These are phyloP conservation scores for Eucalyptus viminalis DNA, from an alignment of 345 rosid genomes.

Conservation along the genomic window DNA sequence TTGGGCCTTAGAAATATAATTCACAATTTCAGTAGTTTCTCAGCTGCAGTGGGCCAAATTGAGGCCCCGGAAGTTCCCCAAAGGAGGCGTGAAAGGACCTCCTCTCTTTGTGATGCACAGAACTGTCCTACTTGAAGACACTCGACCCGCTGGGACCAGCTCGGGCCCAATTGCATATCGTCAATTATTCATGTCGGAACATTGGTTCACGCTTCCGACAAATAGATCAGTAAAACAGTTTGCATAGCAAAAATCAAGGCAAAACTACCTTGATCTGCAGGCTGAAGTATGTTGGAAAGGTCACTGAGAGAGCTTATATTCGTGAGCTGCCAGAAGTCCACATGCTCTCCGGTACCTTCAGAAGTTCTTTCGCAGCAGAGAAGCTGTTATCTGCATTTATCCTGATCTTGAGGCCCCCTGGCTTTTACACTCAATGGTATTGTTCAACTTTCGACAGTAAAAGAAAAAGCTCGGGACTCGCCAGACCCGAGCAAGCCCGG, in stretches of 20 bases:
- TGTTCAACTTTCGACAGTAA: neutral
- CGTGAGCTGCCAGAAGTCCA: neutral
- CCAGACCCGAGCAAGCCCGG: neutral
- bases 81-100: neutral
- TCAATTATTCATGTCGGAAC: neutral
- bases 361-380: neutral
- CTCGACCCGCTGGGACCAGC: neutral
- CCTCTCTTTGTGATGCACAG: neutral
- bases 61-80: no score
- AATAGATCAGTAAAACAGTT: neutral
- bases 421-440: neutral
- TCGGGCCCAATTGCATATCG: neutral
- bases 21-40: no score
- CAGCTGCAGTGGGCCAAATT: no score
- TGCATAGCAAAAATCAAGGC: neutral
- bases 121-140: neutral
- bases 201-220: accelerated
- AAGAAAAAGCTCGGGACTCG: neutral
- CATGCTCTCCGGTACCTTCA: neutral
- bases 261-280: neutral
- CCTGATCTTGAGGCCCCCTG: neutral
- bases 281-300: neutral
- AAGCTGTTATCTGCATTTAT: neutral
- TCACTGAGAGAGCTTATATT: neutral
- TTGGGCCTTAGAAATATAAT: no score